Percentiles rank a stretch among this genome's conserved stretches.
Evolutionary conservation across 768 basidiomycete species (phyloP).

Genomic region (Psilocybe cyanescens): DNA sequence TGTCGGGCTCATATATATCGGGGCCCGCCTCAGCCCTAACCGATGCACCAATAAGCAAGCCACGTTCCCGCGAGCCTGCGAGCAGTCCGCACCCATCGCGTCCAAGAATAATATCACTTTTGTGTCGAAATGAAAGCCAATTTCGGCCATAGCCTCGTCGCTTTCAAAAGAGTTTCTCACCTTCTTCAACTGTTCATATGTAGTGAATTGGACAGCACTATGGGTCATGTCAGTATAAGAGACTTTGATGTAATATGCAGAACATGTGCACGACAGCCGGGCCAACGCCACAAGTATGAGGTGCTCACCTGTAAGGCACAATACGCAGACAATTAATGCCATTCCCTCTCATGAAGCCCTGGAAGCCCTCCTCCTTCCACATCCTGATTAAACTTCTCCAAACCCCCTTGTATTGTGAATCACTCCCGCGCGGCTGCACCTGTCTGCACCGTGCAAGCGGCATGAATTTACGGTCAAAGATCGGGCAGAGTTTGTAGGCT

Average conservation of each 20-base stretch:
- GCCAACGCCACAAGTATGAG: constrained; percentile 8
- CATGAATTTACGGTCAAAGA: constrained; percentile 7
- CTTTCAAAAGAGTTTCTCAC: constrained; percentile 36
- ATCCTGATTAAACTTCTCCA: constrained; percentile 84
- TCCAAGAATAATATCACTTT: neutral
- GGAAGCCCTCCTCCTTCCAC: constrained; percentile 94
- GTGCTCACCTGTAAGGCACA: constrained; percentile 77
- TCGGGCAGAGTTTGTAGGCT: constrained; percentile 32
- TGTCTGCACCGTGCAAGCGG: constrained; percentile 58
- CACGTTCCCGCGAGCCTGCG: neutral
- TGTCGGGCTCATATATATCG: neutral
- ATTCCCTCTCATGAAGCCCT: constrained; percentile 94
- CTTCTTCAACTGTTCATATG: constrained; percentile 92
- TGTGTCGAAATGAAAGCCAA: too few relatives aligned
- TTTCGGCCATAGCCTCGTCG: neutral
- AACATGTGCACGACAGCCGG: constrained; percentile 5
- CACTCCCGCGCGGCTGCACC: constrained; percentile 75
- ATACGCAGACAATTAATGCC: constrained; percentile 90
- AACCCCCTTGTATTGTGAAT: constrained; percentile 80
- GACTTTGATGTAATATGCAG: neutral
- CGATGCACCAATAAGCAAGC: neutral
- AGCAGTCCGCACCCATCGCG: neutral
- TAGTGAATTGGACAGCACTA: constrained; percentile 84
- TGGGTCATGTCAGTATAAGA: constrained; percentile 10
- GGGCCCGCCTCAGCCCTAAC: neutral